These are phyloP conservation scores for Polytrichum formosum DNA, from an alignment of 225 moss, liverwort and hornwort species.

Conservation along the genomic window DNA sequence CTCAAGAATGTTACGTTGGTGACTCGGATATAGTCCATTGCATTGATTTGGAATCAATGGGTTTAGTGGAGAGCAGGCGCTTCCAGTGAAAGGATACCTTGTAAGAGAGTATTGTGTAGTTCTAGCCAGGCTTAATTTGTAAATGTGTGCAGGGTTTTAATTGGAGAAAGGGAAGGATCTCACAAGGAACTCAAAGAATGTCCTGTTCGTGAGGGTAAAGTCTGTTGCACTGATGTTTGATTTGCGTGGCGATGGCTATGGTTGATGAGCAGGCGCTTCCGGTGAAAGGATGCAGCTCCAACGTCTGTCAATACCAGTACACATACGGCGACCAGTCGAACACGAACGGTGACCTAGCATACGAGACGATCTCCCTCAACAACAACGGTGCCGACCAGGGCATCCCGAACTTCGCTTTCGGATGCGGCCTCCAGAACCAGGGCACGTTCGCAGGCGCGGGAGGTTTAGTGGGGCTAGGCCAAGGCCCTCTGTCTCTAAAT, in stretches of 20 bases:
- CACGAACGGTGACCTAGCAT: conserved; percentile 50
- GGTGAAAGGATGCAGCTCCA: conserved; percentile 33
- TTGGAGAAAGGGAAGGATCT: too few species aligned
- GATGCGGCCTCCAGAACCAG: conserved; percentile 51
- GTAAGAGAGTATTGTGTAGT: too few species aligned
- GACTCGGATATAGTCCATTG: neutral
- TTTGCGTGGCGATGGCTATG: too few species aligned
- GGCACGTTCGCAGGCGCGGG: conserved; percentile 57
- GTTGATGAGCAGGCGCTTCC: conserved; percentile 40
- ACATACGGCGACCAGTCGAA: conserved; percentile 59
- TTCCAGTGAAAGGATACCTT: conserved; percentile 39
- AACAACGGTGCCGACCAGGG: conserved; percentile 18
- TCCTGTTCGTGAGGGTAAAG: neutral
- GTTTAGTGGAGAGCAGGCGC: conserved; percentile 16
- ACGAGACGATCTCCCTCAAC: conserved; percentile 37
- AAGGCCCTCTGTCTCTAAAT: conserved; percentile 55
- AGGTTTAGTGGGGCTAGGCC: conserved; percentile 63
- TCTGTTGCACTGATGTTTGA: neutral
- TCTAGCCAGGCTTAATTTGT: too few species aligned
- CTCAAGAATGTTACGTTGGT: too few species aligned
- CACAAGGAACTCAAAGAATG: too few species aligned
- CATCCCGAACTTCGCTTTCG: conserved; percentile 51
- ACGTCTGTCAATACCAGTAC: conserved; percentile 56
- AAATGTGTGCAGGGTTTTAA: too few species aligned
- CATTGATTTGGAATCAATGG: too few species aligned